Percentiles rank a stretch among this genome's conserved stretches.
Conservation (phyloP, 1,284 basidiomycete genomes). For the Pascua sp. region DNA sequence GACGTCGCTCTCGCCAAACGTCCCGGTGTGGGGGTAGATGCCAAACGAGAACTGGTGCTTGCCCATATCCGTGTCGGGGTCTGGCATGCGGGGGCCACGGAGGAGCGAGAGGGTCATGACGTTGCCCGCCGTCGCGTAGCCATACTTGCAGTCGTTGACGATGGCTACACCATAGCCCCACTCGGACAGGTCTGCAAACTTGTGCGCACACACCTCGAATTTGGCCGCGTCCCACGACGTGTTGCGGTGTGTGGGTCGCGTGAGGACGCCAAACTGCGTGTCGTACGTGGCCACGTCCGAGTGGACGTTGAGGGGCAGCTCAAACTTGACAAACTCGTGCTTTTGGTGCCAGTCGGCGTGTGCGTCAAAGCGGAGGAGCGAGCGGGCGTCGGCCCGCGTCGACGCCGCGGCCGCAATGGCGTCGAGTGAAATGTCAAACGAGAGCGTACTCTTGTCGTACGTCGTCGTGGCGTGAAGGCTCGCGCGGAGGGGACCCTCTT, state of each 20-base stretch:
- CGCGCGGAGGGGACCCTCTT: constrained; percentile 77
- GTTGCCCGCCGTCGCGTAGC: constrained; percentile 68
- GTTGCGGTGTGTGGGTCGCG: constrained; percentile 88
- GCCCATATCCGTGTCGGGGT: constrained; percentile 55
- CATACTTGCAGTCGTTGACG: constrained; percentile 92
- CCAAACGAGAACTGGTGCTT: constrained; percentile 81
- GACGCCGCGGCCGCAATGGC: constrained; percentile 58
- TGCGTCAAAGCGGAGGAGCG: constrained; percentile 77
- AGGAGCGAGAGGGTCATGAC: constrained; percentile 82
- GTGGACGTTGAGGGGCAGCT: constrained; percentile 80
- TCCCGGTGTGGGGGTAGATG: constrained; percentile 79
- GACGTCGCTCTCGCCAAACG: constrained; percentile 65
- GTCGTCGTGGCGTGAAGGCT: constrained; percentile 67
- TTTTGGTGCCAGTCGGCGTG: constrained; percentile 80
- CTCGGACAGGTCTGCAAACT: constrained; percentile 55
- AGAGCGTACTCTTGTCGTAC: constrained; percentile 73
- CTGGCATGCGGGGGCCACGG: constrained; percentile 84
- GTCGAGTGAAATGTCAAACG: constrained; percentile 79
- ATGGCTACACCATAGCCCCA: constrained; percentile 91
- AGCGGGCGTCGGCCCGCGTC: constrained; percentile 63
- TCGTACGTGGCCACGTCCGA: constrained; percentile 82
- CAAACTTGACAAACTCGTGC: constrained; percentile 89
- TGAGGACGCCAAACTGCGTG: constrained; percentile 84
- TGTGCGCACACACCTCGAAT: constrained; percentile 73
- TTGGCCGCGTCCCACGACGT: constrained; percentile 63